Percentiles rank a stretch among this genome's conserved stretches.
These are phyloP conservation scores for Dentiscutata heterogama DNA, from an alignment of 371 early-diverging fungal species.

Conservation along the genomic window DNA sequence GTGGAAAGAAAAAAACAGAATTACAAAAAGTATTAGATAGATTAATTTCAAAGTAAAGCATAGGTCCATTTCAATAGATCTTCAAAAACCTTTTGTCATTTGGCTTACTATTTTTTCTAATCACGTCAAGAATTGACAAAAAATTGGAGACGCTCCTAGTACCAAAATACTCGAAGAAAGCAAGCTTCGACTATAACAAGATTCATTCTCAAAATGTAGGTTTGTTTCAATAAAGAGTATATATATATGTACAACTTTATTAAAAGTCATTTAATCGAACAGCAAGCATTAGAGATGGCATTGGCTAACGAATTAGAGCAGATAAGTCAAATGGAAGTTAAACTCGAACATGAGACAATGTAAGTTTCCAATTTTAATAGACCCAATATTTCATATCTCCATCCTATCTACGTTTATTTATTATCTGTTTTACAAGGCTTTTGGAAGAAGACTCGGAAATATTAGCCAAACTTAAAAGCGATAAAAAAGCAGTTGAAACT, in stretches of 20 bases:
- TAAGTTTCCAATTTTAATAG: neutral
- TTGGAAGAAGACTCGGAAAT: neutral
- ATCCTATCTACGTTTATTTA: neutral
- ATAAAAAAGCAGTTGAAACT: constrained; percentile 22
- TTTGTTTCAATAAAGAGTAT: neutral
- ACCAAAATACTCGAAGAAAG: neutral
- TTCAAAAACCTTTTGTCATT: neutral
- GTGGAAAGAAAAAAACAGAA: neutral
- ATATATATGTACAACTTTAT: neutral
- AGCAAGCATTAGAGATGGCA: neutral
- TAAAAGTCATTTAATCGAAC: neutral
- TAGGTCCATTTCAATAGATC: neutral
- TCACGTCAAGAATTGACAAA: constrained; percentile 15
- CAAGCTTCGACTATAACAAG: constrained; percentile 8
- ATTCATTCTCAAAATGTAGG: constrained; percentile 28
- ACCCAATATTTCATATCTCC: neutral
- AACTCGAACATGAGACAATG: constrained; percentile 14
- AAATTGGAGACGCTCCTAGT: neutral
- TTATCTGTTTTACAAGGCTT: neutral
- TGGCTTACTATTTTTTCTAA: neutral
- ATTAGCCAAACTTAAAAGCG: constrained; percentile 16
- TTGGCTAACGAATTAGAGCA: constrained; percentile 2
- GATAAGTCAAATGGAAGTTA: constrained; percentile 16
- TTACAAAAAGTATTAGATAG: constrained; percentile 2
- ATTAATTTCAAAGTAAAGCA: constrained; percentile 12